A percentile compares a stretch with the other conserved stretches of the same genome.
Conservation (phyloP, 345 rosid genomes). For the Trapa bicornis region DNA sequence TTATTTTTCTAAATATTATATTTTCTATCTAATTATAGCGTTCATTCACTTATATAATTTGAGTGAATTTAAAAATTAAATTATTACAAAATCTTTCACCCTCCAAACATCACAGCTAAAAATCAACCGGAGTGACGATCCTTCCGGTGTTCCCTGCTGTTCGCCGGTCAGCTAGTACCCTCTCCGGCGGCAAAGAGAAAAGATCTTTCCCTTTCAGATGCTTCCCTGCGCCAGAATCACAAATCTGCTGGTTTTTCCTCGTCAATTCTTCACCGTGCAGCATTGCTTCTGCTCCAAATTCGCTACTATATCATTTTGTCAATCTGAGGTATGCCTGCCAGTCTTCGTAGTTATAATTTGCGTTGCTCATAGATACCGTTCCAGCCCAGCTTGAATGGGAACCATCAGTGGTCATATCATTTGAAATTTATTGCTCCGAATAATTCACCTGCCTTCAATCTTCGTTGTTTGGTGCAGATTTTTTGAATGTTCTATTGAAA, state of each 20-base stretch:
- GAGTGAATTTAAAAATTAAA: background rate
- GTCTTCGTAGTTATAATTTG: background rate
- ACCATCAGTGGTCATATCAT: background rate
- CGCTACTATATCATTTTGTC: background rate
- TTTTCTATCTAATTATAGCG: too few relatives aligned
- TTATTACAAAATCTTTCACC: background rate
- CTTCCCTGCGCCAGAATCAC: background rate
- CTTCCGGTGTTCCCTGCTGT: background rate
- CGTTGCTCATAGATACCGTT: background rate
- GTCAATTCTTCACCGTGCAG: background rate
- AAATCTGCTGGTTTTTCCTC: background rate
- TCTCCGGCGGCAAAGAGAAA: background rate
- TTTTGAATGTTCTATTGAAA: background rate
- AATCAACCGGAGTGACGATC: background rate
- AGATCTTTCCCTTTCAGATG: background rate
- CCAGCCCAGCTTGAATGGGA: background rate
- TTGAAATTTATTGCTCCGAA: background rate
- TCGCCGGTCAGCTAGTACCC: background rate
- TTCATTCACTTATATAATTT: too few relatives aligned
- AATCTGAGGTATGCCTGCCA: background rate
- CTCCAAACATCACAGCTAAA: background rate
- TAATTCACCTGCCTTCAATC: background rate
- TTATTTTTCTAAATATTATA: too few relatives aligned
- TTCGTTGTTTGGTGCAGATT: background rate
- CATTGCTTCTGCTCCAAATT: background rate